These are phyloP conservation scores for Debaryomyces prosopidis DNA, from an alignment of 805 yeast genomes.

Conservation along the genomic window DNA sequence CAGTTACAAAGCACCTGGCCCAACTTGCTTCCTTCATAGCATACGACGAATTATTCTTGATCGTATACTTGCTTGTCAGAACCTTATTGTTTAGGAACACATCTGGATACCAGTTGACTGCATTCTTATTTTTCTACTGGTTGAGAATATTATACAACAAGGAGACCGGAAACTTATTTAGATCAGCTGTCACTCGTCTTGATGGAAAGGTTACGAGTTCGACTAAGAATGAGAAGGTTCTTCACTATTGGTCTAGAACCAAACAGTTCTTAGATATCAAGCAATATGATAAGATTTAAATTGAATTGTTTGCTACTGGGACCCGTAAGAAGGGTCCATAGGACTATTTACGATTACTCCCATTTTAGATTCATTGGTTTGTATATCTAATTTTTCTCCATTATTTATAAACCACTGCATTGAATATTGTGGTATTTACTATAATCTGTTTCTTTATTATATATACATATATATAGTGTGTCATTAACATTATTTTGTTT, in stretches of 20 bases:
- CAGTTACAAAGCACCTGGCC: slow-evolving; percentile 38
- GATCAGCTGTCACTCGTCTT: slow-evolving; percentile 39
- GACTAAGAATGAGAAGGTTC: slow-evolving; percentile 47
- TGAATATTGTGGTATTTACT: too few species aligned
- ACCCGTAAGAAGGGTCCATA: too few species aligned
- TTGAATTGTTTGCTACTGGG: too few species aligned
- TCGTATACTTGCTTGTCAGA: slow-evolving; percentile 55
- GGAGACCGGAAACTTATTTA: slow-evolving; percentile 46
- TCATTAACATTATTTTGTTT: too few species aligned
- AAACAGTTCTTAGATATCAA: slow-evolving; percentile 22
- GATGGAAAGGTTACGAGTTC: slow-evolving; percentile 40
- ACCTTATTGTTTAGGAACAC: slow-evolving; percentile 64
- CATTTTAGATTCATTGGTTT: too few species aligned
- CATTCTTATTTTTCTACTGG: slow-evolving; percentile 67
- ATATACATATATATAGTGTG: too few species aligned
- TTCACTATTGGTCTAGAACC: slow-evolving; percentile 34
- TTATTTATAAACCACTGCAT: too few species aligned
- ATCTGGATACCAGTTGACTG: slow-evolving; percentile 65
- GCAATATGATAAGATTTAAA: neutral
- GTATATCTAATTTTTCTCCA: too few species aligned
- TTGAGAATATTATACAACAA: slow-evolving; percentile 60
- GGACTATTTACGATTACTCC: too few species aligned
- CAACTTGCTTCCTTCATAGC: slow-evolving; percentile 51
- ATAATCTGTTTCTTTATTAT: too few species aligned
- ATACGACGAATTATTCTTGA: slow-evolving; percentile 58